Evolutionary conservation across 1,284 basidiomycete genomes (phyloP).

Genomic region (Malassezia psittaci): DNA sequence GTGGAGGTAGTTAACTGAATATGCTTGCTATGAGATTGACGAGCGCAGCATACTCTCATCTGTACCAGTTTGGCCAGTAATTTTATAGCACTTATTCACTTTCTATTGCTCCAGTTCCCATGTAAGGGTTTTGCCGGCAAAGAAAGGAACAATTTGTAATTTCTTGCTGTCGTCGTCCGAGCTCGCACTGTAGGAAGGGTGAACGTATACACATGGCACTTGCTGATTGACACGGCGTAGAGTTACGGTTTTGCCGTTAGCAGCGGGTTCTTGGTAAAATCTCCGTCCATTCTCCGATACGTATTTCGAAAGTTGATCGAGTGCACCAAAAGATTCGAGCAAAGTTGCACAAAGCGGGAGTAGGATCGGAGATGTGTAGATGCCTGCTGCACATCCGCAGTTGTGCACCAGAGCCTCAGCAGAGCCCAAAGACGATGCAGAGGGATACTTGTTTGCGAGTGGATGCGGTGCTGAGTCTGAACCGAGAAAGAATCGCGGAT

Average conservation of each 20-base stretch:
- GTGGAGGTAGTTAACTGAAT: too few species aligned
- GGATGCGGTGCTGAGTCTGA: constrained; percentile 95
- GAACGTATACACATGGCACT: constrained; percentile 36
- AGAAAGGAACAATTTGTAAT: constrained; percentile 69
- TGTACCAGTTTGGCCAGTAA: too few species aligned
- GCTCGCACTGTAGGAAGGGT: constrained; percentile 18
- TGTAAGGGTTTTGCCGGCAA: constrained; percentile 69
- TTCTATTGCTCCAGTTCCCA: constrained; percentile 60
- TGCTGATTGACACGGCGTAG: constrained; percentile 22
- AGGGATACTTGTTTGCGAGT: constrained; percentile 63
- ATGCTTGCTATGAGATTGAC: too few species aligned
- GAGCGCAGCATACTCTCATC: too few species aligned
- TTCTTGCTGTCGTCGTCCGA: constrained; percentile 28
- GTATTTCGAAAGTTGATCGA: constrained; percentile 37
- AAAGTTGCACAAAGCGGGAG: constrained; percentile 44
- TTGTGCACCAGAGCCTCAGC: constrained; percentile 24
- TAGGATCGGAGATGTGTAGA: constrained; percentile 44
- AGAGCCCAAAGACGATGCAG: constrained; percentile 22
- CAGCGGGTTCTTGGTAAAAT: constrained; percentile 33
- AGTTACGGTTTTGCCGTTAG: constrained; percentile 17
- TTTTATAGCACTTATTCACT: too few species aligned
- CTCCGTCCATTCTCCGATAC: constrained; percentile 36
- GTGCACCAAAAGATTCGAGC: constrained; percentile 42
- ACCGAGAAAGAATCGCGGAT: constrained; percentile 92
- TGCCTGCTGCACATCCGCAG: constrained; percentile 44